Evolutionary conservation across 1,284 basidiomycete genomes (phyloP).

Genomic region (Phellopilus nigrolimitatus): DNA sequence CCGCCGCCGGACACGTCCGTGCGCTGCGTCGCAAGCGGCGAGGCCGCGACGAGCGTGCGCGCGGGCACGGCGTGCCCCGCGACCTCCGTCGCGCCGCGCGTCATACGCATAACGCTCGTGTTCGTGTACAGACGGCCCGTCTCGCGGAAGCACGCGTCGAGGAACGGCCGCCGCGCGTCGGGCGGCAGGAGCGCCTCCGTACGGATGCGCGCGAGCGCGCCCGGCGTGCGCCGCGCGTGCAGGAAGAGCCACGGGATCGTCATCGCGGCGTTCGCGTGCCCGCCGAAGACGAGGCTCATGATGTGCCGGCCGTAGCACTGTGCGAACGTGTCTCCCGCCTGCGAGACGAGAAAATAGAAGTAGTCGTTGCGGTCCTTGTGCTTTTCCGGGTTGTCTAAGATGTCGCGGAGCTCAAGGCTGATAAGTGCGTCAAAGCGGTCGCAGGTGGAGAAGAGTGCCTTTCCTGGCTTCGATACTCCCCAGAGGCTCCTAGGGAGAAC

Average conservation of each 20-base stretch:
- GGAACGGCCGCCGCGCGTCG: slow-evolving; percentile 9
- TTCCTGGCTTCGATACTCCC: slow-evolving; percentile 6
- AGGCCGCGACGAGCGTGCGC: slow-evolving; percentile 14
- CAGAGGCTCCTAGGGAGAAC: slow-evolving; percentile 7
- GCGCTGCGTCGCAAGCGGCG: slow-evolving; percentile 16
- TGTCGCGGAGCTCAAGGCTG: slow-evolving; percentile 6
- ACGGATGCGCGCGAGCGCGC: slow-evolving; percentile 12
- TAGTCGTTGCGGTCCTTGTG: slow-evolving; percentile 16
- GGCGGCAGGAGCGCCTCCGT: slow-evolving; percentile 1
- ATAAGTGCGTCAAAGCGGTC: slow-evolving; percentile 13
- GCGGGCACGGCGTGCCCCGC: slow-evolving; percentile 3
- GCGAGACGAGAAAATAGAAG: slow-evolving; percentile 7
- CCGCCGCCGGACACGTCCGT: background rate
- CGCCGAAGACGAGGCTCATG: slow-evolving; percentile 13
- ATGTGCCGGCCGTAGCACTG: slow-evolving; percentile 11
- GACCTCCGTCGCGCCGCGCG: background rate
- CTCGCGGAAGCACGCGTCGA: slow-evolving; percentile 18
- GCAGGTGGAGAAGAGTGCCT: background rate
- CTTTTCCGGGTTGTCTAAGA: slow-evolving; percentile 13
- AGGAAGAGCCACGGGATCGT: slow-evolving; percentile 17
- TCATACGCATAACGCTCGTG: slow-evolving; percentile 14
- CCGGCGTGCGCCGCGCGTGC: slow-evolving; percentile 15
- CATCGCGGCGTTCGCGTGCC: slow-evolving; percentile 18
- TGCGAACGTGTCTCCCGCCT: slow-evolving; percentile 3
- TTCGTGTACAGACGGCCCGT: slow-evolving; percentile 18